A percentile compares a stretch with the other conserved stretches of the same genome.
These are phyloP conservation scores for Aspergillus coremiiformis DNA, from an alignment of 495 filamentous ascomycete genomes.

Conservation along the genomic window DNA sequence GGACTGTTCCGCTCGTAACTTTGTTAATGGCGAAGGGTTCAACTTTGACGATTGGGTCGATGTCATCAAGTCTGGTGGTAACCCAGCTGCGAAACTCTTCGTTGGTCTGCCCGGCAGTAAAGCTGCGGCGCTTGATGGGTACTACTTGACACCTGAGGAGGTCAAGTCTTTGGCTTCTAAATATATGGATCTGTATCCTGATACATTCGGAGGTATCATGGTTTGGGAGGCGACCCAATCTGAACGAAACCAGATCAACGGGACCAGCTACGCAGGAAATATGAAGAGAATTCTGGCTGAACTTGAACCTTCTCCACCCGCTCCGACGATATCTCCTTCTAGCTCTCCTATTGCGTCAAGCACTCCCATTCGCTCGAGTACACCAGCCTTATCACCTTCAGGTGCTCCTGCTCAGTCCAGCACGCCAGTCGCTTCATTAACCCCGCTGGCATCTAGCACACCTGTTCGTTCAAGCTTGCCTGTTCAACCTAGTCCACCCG, in stretches of 20 bases:
- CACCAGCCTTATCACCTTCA: not conserved
- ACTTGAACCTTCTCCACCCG: constrained; percentile 23
- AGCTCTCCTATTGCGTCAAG: constrained; percentile 16
- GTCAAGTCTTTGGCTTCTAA: constrained; percentile 40
- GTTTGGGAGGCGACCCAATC: constrained; percentile 62
- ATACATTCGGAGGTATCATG: constrained; percentile 63
- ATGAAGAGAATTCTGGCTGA: constrained; percentile 38
- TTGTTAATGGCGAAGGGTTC: constrained; percentile 44
- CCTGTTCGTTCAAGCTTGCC: constrained; percentile 6
- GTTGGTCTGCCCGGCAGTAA: constrained; percentile 53
- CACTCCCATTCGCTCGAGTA: not conserved
- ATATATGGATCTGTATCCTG: constrained; percentile 42
- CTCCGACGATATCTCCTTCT: constrained; percentile 12
- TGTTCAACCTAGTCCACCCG: not conserved
- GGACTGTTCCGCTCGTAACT: constrained; percentile 48
- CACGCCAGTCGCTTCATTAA: not conserved
- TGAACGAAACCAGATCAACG: constrained; percentile 39
- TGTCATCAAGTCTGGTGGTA: constrained; percentile 50
- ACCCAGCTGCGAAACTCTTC: constrained; percentile 54
- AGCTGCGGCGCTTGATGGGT: constrained; percentile 23
- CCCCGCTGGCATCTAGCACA: constrained; percentile 6
- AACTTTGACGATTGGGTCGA: constrained; percentile 60
- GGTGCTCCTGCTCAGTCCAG: not conserved
- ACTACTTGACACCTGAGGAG: constrained; percentile 44
- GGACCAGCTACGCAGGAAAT: constrained; percentile 34